phyloP scores from a whole-genome alignment of 345 rosid genomes.

The Citrus mangshanensis region DNA sequence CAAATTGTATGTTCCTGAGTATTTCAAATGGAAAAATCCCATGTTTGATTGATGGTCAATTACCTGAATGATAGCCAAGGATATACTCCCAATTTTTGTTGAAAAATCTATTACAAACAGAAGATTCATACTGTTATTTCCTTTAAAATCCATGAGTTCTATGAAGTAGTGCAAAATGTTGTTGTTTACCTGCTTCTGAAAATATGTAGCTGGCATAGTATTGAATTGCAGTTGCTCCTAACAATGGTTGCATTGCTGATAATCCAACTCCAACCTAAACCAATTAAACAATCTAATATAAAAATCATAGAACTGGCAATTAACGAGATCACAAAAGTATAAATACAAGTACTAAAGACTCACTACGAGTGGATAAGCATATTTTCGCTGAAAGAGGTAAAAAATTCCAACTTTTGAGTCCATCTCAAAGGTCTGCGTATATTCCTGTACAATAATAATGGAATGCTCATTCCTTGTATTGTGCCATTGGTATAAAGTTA shows the following conservation, averaged over 20 bases:
- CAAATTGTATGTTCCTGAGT: neutral
- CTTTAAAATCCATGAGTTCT: neutral
- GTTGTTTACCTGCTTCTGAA: conserved; percentile 45
- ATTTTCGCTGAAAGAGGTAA: conserved; percentile 57
- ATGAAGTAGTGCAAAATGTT: neutral
- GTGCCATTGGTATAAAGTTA: neutral
- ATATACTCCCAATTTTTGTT: conserved; percentile 1
- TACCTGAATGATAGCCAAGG: neutral
- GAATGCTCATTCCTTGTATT: neutral
- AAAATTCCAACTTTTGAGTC: conserved; percentile 27
- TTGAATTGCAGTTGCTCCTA: conserved; percentile 39
- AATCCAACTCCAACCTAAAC: conserved; percentile 55
- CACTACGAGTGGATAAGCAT: conserved; percentile 48
- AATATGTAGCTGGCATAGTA: conserved; percentile 48
- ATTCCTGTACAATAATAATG: conserved; percentile 28
- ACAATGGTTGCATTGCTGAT: conserved; percentile 55
- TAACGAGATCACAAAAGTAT: too few species aligned
- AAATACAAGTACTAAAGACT: neutral
- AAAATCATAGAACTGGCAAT: neutral
- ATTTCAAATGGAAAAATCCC: neutral
- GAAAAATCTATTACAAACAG: conserved; percentile 4
- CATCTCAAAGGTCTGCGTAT: conserved; percentile 31
- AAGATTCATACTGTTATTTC: neutral
- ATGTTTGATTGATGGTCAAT: neutral
- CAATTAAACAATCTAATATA: neutral